These are phyloP conservation scores for Phytophthora foliorum DNA, from an alignment of 352 stramenopile genomes.

Conservation along the genomic window DNA sequence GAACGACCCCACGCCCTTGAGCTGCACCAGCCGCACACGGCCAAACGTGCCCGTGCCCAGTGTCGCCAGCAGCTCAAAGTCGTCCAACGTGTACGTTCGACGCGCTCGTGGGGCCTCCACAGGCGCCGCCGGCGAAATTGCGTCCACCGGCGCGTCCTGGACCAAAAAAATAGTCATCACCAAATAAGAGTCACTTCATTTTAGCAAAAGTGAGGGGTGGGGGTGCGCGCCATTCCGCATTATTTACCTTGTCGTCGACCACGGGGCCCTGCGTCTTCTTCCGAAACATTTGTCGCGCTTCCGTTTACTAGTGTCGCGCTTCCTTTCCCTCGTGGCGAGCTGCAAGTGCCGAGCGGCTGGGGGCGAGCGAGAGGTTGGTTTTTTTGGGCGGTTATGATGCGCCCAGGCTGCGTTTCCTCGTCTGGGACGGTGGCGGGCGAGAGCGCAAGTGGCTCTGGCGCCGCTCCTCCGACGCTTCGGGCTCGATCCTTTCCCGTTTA, in stretches of 20 bases:
- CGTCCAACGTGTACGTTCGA: constrained; percentile 57
- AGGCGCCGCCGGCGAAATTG: constrained; percentile 57
- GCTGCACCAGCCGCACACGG: constrained; percentile 85
- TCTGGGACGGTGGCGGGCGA: constrained; percentile 18
- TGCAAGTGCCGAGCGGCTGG: no score
- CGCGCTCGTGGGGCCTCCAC: constrained; percentile 43
- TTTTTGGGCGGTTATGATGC: constrained; percentile 23
- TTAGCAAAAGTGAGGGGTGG: not conserved
- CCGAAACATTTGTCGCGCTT: constrained; percentile 43
- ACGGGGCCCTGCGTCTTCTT: constrained; percentile 42
- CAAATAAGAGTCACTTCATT: not conserved
- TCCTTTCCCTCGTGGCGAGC: no score
- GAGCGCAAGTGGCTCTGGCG: constrained; percentile 29
- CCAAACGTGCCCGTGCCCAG: constrained; percentile 92
- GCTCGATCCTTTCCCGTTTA: constrained; percentile 21
- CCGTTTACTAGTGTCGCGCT: not conserved
- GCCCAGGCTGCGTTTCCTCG: constrained; percentile 6
- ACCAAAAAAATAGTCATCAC: not conserved
- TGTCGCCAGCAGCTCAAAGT: constrained; percentile 86
- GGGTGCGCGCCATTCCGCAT: not conserved
- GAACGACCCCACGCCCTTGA: constrained; percentile 64
- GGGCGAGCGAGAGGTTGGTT: not conserved
- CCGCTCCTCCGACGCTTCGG: constrained; percentile 42
- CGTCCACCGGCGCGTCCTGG: constrained; percentile 58
- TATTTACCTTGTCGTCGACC: constrained; percentile 40